These are phyloP conservation scores for Yarrowia sp. DNA, from an alignment of 805 yeast species.

Conservation along the genomic window DNA sequence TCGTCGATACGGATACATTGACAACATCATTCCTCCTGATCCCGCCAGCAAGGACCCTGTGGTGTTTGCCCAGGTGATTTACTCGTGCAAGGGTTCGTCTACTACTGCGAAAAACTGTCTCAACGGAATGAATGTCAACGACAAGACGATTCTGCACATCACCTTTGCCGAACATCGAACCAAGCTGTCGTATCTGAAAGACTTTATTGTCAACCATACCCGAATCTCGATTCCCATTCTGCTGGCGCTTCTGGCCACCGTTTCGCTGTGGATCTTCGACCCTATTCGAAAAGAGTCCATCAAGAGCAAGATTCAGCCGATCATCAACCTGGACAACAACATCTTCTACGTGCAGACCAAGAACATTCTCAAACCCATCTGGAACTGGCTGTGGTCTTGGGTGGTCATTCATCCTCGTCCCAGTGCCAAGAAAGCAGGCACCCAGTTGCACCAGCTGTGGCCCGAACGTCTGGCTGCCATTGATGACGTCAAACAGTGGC, in stretches of 20 bases:
- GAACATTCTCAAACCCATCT: neutral
- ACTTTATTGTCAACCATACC: constrained; percentile 74
- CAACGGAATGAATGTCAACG: constrained; percentile 68
- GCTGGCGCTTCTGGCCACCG: constrained; percentile 77
- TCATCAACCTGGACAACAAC: constrained; percentile 35
- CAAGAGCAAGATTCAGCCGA: constrained; percentile 62
- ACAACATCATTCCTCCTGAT: constrained; percentile 69
- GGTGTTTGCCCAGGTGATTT: constrained; percentile 62
- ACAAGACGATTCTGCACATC: constrained; percentile 68
- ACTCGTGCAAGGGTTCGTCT: constrained; percentile 67
- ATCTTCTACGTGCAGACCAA: neutral
- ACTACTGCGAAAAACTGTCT: constrained; percentile 89
- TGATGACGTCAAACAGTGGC: constrained; percentile 75
- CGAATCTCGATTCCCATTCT: constrained; percentile 81
- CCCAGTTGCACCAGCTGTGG: constrained; percentile 57
- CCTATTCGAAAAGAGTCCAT: constrained; percentile 88
- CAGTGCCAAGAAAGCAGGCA: constrained; percentile 4
- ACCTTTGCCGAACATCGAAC: constrained; percentile 59
- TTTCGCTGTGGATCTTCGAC: constrained; percentile 87
- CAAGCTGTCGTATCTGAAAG: constrained; percentile 51
- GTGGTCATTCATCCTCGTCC: constrained; percentile 31
- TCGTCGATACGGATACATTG: constrained; percentile 84
- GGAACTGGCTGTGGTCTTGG: constrained; percentile 19
- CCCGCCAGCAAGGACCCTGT: constrained; percentile 57
- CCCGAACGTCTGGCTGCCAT: constrained; percentile 72